These are phyloP conservation scores for Lomentospora prolificans DNA, from an alignment of 2,329 filamentous ascomycete genomes.

Conservation along the genomic window DNA sequence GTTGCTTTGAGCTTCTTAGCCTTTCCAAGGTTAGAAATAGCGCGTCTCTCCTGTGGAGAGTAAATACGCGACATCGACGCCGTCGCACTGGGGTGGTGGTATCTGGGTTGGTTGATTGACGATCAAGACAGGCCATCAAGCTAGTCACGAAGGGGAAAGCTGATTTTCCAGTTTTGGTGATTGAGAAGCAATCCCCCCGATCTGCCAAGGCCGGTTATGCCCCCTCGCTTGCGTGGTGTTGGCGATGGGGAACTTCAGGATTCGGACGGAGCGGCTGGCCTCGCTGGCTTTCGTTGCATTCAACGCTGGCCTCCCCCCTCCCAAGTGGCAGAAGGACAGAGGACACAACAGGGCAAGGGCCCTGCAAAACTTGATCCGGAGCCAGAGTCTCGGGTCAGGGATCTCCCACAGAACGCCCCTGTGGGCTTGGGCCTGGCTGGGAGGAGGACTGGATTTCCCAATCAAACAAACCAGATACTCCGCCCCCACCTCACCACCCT, in stretches of 20 bases:
- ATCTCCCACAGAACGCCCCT: slow-evolving; percentile 1
- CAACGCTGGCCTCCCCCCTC: neutral
- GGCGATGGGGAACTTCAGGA: neutral
- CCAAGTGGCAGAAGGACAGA: neutral
- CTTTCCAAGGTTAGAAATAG: too few species aligned
- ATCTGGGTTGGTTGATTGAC: neutral
- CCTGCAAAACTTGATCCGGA: slow-evolving; percentile 3
- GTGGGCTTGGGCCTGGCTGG: neutral
- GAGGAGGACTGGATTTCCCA: neutral
- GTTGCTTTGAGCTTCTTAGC: neutral
- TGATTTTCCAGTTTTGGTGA: neutral
- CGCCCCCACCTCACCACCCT: neutral
- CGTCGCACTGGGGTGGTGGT: neutral
- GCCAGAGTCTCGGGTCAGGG: slow-evolving; percentile 8
- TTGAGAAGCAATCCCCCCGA: neutral
- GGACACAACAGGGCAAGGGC: neutral
- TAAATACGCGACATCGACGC: neutral
- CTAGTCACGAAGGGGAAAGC: neutral
- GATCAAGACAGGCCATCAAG: neutral
- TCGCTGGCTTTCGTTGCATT: neutral
- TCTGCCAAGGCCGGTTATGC: neutral
- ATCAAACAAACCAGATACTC: neutral
- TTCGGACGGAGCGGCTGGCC: neutral
- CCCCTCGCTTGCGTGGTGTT: neutral
- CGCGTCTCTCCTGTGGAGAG: too few species aligned